A percentile compares a stretch with the other conserved stretches of the same genome.
phyloP scores from a whole-genome alignment of 2,329 filamentous ascomycete genomes.

The Aspergillus hiratsukae region DNA sequence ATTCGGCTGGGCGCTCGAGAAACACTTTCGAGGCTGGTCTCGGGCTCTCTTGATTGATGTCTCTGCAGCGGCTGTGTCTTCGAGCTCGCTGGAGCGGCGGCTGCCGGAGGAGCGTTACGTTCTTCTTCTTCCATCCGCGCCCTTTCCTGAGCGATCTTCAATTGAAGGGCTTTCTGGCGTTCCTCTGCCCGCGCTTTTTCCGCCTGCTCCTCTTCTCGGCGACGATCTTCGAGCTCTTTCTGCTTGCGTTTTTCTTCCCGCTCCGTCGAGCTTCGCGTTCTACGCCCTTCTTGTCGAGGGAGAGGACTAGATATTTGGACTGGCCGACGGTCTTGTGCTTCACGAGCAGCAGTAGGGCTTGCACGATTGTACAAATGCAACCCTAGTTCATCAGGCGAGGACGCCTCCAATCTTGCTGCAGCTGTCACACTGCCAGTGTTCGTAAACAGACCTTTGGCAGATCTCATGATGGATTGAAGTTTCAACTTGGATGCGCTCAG shows the following conservation, averaged over 20 bases:
- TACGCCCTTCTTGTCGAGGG: conserved; percentile 37
- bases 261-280: conserved; percentile 57
- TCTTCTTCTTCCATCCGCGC: conserved; percentile 31
- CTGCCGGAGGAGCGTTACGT: conserved; percentile 15
- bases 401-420: conserved; percentile 54
- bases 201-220: conserved; percentile 33
- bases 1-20: conserved; percentile 24
- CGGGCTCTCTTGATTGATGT: conserved; percentile 29
- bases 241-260: conserved; percentile 43
- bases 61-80: conserved; percentile 25
- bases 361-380: conserved; percentile 25
- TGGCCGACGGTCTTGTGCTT: conserved; percentile 16
- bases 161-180: conserved; percentile 26
- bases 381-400: conserved; percentile 39
- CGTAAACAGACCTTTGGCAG: conserved; percentile 78
- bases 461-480: conserved; percentile 83
- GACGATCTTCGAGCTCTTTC: conserved; percentile 29
- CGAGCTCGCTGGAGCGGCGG: conserved; percentile 18
- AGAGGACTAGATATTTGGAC: conserved; percentile 26
- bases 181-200: conserved; percentile 19
- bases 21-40: conserved; percentile 21
- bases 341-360: conserved; percentile 19
- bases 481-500: conserved; percentile 90
- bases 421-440: conserved; percentile 62
- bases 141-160: conserved; percentile 31